These are phyloP conservation scores for Selaginella moellendorffii DNA, from an alignment of 75 land plant genomes.

Conservation along the genomic window DNA sequence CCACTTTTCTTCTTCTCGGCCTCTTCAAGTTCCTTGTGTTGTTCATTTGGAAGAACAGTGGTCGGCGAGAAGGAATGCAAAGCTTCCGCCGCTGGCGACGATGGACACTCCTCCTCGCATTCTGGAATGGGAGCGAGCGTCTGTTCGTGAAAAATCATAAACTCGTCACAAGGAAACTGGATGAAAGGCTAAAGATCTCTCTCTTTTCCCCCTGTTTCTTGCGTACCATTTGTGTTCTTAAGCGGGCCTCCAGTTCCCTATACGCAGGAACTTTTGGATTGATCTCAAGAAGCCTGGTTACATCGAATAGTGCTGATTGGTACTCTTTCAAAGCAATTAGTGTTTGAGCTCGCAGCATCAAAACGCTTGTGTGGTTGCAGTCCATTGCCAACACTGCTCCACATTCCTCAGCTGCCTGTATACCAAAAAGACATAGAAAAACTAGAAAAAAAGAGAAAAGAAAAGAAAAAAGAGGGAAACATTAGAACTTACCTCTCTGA, in stretches of 20 bases:
- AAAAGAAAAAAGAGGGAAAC: not conserved
- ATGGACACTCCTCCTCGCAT: not conserved
- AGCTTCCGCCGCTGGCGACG: not conserved
- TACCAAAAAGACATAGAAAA: too few species aligned
- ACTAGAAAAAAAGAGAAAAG: too few species aligned
- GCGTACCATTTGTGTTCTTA: slow-evolving; percentile 4
- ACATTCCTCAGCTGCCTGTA: slow-evolving; percentile 3
- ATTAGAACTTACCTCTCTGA: slow-evolving; percentile 3
- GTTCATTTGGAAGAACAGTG: not conserved
- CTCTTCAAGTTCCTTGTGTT: not conserved
- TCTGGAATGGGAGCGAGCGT: slow-evolving; percentile 6
- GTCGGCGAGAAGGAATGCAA: not conserved
- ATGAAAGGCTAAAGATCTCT: too few species aligned
- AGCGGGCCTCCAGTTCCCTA: not conserved
- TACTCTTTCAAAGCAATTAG: slow-evolving; percentile 2
- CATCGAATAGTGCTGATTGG: slow-evolving; percentile 5
- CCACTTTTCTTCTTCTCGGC: slow-evolving; percentile 2
- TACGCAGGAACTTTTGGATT: not conserved
- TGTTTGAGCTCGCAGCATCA: slow-evolving; percentile 8
- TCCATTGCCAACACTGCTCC: not conserved
- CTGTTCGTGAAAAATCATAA: not conserved
- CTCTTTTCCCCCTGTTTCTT: too few species aligned
- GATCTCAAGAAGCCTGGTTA: slow-evolving; percentile 2
- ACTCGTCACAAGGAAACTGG: too few species aligned
- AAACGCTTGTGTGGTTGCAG: slow-evolving; percentile 2